Conservation (phyloP, 306 rosid genomes). For the Vicia sativa region DNA sequence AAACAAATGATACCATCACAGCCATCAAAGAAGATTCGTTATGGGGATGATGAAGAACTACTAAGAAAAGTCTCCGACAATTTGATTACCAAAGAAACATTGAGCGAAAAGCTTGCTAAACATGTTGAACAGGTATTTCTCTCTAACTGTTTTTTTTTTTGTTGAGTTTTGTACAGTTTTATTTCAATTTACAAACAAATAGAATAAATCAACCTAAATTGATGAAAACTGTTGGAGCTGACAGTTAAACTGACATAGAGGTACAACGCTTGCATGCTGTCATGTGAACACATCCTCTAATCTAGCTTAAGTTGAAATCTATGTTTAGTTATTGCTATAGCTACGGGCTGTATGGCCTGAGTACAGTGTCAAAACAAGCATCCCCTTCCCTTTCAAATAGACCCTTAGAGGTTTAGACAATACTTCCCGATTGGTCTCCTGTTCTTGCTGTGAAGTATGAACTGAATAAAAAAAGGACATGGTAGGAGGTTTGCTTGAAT, state of each 20-base stretch:
- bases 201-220: slow-evolving; percentile 24
- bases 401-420: slow-evolving; percentile 3
- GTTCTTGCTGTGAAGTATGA: not conserved
- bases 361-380: too few relatives aligned
- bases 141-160: slow-evolving; percentile 4
- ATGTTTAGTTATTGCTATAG: slow-evolving; percentile 14
- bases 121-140: slow-evolving; percentile 85
- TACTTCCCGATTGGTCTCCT: not conserved
- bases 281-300: slow-evolving; percentile 8
- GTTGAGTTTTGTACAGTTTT: slow-evolving; percentile 1
- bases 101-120: slow-evolving; percentile 77
- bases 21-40: slow-evolving; percentile 69
- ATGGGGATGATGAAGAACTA: slow-evolving; percentile 53
- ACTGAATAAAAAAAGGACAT: slow-evolving; percentile 5
- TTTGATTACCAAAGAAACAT: slow-evolving; percentile 69
- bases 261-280: slow-evolving; percentile 27
- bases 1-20: slow-evolving; percentile 60
- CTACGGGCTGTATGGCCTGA: not conserved
- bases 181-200: slow-evolving; percentile 9
- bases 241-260: slow-evolving; percentile 20
- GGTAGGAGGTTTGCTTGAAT: slow-evolving; percentile 9
- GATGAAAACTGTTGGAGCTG: slow-evolving; percentile 24
- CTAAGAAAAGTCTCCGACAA: slow-evolving; percentile 64
- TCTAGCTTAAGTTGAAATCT: slow-evolving; percentile 26
- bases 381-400: too few relatives aligned